Evolutionary conservation across 2,329 filamentous ascomycete genomes (phyloP).

Genomic region (Hirsutella rhossiliensis): DNA sequence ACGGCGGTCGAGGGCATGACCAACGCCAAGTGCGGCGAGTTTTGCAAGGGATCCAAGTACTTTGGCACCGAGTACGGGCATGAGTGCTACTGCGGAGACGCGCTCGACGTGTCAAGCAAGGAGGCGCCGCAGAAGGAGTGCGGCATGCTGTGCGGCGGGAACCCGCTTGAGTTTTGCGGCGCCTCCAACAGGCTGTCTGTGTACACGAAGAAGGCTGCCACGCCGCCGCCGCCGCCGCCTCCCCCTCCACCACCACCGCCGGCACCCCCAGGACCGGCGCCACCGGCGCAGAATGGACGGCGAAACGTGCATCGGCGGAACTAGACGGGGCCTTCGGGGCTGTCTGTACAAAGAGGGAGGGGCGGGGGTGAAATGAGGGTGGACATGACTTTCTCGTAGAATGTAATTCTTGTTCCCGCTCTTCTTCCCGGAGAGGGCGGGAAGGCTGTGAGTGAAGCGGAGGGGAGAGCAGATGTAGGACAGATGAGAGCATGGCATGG

Average conservation of each 20-base stretch:
- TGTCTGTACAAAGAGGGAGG: too few relatives aligned
- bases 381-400: too few relatives aligned
- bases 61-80: slow-evolving; percentile 26
- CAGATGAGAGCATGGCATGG: too few relatives aligned
- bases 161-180: slow-evolving; percentile 25
- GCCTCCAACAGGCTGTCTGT: slow-evolving; percentile 24
- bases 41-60: slow-evolving; percentile 17
- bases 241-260: background rate
- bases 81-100: slow-evolving; percentile 24
- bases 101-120: slow-evolving; percentile 14
- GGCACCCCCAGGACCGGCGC: background rate
- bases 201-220: slow-evolving; percentile 15
- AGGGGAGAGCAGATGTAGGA: too few relatives aligned
- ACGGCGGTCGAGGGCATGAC: slow-evolving; percentile 18
- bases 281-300: background rate
- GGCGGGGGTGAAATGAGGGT: too few relatives aligned
- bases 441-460: too few relatives aligned
- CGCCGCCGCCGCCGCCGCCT: background rate
- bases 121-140: slow-evolving; percentile 21
- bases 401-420: too few relatives aligned
- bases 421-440: too few relatives aligned
- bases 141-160: slow-evolving; percentile 27
- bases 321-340: too few relatives aligned
- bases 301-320: too few relatives aligned
- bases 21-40: slow-evolving; percentile 17